Evolutionary conservation across 2,329 filamentous ascomycete species (phyloP).

Genomic region (Fusarium pseudoanthophilum): DNA sequence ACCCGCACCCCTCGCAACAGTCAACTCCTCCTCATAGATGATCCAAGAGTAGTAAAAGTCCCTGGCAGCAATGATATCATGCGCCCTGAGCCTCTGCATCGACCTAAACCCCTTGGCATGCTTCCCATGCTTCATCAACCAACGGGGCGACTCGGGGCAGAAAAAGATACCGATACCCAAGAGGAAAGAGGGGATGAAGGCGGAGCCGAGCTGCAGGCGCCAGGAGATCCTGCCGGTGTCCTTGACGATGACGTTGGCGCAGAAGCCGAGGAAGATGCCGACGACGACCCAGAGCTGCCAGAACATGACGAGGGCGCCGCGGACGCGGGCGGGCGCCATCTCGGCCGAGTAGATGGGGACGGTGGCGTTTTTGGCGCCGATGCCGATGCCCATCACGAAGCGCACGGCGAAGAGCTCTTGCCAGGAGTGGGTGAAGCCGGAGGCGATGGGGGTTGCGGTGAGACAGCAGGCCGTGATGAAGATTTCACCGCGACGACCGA

Average conservation of each 20-base stretch:
- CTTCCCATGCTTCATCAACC: slow-evolving; percentile 71
- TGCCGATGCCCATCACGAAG: slow-evolving; percentile 74
- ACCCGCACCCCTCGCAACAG: slow-evolving; percentile 41
- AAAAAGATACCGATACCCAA: slow-evolving; percentile 67
- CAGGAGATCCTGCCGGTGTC: slow-evolving; percentile 64
- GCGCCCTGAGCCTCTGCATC: slow-evolving; percentile 59
- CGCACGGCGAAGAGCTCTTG: slow-evolving; percentile 72
- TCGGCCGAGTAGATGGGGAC: slow-evolving; percentile 80
- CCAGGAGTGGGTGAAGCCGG: slow-evolving; percentile 69
- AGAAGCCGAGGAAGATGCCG: slow-evolving; percentile 60
- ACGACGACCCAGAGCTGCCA: slow-evolving; percentile 63
- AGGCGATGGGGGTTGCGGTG: slow-evolving; percentile 55
- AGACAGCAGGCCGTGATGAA: slow-evolving; percentile 66
- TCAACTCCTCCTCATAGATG: slow-evolving; percentile 48
- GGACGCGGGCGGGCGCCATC: slow-evolving; percentile 71
- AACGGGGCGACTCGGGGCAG: slow-evolving; percentile 71
- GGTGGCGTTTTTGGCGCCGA: slow-evolving; percentile 71
- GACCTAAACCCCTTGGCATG: slow-evolving; percentile 67
- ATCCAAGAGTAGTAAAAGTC: slow-evolving; percentile 65
- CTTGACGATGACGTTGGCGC: slow-evolving; percentile 64
- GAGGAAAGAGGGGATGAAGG: slow-evolving; percentile 64
- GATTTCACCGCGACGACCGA: slow-evolving; percentile 74
- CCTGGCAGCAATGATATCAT: slow-evolving; percentile 64
- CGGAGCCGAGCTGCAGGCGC: slow-evolving; percentile 71
- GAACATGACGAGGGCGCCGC: slow-evolving; percentile 82